Base-by-base conservation (phyloP, 805 yeast genomes). In the Saccharomyces paradoxus region DNA sequence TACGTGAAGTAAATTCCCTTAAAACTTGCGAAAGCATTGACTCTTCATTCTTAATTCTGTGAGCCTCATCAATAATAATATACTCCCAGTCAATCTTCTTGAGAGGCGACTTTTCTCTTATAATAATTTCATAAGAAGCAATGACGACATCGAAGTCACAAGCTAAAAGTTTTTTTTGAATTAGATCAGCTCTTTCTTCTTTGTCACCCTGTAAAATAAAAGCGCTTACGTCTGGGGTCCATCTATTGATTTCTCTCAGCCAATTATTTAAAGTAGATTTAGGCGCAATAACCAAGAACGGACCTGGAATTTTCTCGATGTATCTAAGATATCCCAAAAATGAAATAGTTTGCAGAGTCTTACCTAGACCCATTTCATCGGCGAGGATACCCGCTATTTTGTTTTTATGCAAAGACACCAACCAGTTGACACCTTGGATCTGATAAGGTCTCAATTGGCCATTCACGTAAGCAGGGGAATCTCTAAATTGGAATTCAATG, bases 361-460 rank as follows among this genome's bases (percentile, higher is more conserved):
- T 87, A 61, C 94, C 94, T 57, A 87, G 71, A 1, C 94, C 94
- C 94, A 87, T 87, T 71, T 87, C 94, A 70, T 87, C 94, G 0
- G 94, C 94, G 55, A 87, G 74, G 26, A 87, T 86, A 56, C 94
- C 94, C 1, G 87, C 80, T 49, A 87, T 71, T 56, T 81, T 80
- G 70, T 84, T 85, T 58, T 82, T 85, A 61, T 83, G 81, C 56
- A 87, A 70, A 1, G 86, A 77, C 13, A 86, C 79, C 61, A 87
- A 71, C 95, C 95, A 87, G 67, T 87, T 87, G 57, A 87, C 73
- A 58, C 94, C 95, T 67, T 84, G 90, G 58, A 87, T 77, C 70
- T 87, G 95, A 65, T 87, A 87, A 2, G 86, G 83, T 62, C 95
- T 77, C 55, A 87, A 68, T 46, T 66, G 63, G 47, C 95, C 95